Base-by-base conservation (phyloP, 495 filamentous ascomycete genomes). In the Penicillium canariense region DNA sequence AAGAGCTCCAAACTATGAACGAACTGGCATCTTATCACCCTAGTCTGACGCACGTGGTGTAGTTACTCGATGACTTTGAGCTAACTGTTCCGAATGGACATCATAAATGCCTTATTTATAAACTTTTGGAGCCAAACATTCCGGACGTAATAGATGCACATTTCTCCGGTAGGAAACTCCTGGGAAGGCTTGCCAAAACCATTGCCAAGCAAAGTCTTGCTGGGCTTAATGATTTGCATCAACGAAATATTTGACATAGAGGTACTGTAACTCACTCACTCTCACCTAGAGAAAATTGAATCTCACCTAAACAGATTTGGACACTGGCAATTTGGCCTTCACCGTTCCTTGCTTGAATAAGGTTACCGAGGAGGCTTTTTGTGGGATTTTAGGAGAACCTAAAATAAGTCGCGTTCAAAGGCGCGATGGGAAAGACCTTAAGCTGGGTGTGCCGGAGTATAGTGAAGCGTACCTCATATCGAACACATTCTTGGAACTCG, bases 271-370 rank as follows among this genome's bases (percentile, higher is more conserved):
- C 43, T 53, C 48, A 65, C 42, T 31, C 27, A 39, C 54, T 59
- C n/a, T n/a, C n/a, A n/a, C n/a, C n/a, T n/a, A 32, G 18, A 28
- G 30, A 44, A 62, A 34, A 27, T 51, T 20, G 27, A 31, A 55
- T 28, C 59, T 67, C 32, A 65, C 45, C 18, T 45, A 27, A 40
- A 56, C 58, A 68, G 77, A 77, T 58, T 59, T 80, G 11, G 74
- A 77, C 55, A 74, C 77, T 27, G 71, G 75, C 40, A 82, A 82
- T 56, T 59, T 81, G 22, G 68, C 70, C 31, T 77, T 80, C 45
- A 59, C 60, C 9, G 54, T 67, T n/a, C 59, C 61, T 42, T 38
- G 17, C 23, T 43, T 73, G 27, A 31, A 59, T 3, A 44, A 62
- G 23, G 2, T 67, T 42, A 30, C 64, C 1, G 66, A 73, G 55